Evolutionary conservation across 139 green algal genomes (phyloP).

Genomic region (Gonium pectorale): DNA sequence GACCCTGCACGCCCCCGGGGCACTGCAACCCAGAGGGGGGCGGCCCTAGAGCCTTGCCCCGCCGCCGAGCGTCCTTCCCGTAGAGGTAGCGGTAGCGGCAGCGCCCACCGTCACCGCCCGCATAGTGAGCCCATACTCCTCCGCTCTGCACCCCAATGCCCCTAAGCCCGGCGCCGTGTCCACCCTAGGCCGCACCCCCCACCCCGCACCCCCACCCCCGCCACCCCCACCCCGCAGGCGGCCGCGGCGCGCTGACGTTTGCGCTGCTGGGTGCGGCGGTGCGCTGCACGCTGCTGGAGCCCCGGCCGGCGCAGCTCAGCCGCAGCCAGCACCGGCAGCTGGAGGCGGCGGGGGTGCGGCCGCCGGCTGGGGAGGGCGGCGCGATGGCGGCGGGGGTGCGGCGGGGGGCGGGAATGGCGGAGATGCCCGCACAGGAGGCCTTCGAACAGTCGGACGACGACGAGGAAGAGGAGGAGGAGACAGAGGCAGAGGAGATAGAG

Average conservation of each 20-base stretch:
- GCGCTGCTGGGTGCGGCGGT: constrained; percentile 62
- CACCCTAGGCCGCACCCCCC: neutral
- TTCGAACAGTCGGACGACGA: no score
- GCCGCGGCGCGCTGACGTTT: constrained; percentile 73
- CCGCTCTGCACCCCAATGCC: no score
- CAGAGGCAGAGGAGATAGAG: neutral
- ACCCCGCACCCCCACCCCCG: neutral
- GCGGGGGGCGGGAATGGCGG: neutral
- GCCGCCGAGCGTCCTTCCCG: neutral
- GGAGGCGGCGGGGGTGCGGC: neutral
- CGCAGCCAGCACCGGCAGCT: constrained; percentile 40
- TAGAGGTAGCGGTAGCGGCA: no score
- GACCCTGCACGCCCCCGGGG: no score
- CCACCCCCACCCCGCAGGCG: constrained; percentile 27
- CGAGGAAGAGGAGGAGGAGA: neutral
- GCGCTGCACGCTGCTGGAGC: constrained; percentile 74
- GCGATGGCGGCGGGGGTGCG: neutral
- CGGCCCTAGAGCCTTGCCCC: neutral
- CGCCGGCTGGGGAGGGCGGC: no score
- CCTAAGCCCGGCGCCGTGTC: no score
- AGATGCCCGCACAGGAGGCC: no score
- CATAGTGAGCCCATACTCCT: no score
- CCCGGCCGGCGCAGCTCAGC: constrained; percentile 64
- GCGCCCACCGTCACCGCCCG: no score
- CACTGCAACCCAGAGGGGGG: no score